Conservation (phyloP, 148 eudicot genomes). For the Heliamphora exappendiculata region DNA sequence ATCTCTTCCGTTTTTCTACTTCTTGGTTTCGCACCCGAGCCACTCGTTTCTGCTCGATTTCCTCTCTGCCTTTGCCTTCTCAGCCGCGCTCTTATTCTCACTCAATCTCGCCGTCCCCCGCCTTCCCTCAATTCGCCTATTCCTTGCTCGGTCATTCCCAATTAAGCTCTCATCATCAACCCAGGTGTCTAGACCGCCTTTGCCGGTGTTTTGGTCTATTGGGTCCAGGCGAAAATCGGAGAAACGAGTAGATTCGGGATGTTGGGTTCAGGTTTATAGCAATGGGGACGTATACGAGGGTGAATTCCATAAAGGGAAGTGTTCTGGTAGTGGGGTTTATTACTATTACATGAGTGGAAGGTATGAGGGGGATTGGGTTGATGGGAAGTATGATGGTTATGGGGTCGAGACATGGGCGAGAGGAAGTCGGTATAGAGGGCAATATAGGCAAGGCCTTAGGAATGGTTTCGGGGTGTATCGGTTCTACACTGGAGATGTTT, state of each 20-base stretch:
- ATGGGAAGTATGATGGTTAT: conserved; percentile 92
- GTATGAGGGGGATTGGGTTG: conserved; percentile 95
- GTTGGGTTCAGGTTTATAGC: conserved; percentile 59
- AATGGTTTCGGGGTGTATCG: conserved; percentile 93
- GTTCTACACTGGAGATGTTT: conserved; percentile 91
- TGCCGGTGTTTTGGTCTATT: conserved; percentile 89
- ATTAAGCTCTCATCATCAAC: conserved; percentile 38
- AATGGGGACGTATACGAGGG: conserved; percentile 96
- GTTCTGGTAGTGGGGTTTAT: conserved; percentile 90
- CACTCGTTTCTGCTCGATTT: conserved; percentile 69
- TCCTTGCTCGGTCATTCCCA: conserved; percentile 47
- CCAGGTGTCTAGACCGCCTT: conserved; percentile 26
- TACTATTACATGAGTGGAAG: conserved; percentile 91
- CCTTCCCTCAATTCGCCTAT: conserved; percentile 66
- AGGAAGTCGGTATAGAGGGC: conserved; percentile 85
- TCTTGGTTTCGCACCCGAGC: conserved; percentile 71
- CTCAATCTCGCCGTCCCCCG: conserved; percentile 77
- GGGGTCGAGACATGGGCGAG: conserved; percentile 96
- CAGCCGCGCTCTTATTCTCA: conserved; percentile 74
- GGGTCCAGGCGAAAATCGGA: conserved; percentile 57
- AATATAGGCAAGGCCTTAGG: conserved; percentile 82
- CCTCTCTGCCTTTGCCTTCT: conserved; percentile 76
- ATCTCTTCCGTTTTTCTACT: conserved; percentile 69
- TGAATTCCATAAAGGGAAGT: conserved; percentile 85
- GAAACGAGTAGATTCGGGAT: conserved; percentile 30